Base-by-base conservation (phyloP, 257 asterid genomes). In the Nicotiana otophora region DNA sequence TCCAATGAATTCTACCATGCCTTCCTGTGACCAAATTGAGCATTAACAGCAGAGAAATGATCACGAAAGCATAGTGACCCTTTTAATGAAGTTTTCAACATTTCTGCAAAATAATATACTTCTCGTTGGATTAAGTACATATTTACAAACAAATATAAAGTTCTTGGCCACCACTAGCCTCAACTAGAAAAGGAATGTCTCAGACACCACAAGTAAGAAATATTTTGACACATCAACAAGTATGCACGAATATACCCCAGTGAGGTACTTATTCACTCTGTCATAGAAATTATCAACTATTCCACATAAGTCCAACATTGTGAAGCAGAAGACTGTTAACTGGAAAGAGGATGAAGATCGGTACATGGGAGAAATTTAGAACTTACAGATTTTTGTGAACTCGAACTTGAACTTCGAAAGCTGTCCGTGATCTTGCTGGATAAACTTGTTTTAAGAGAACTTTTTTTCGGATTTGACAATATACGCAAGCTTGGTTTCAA, bases 401-500 rank as follows among this genome's bases (percentile, higher is more conserved):
- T 89, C 42, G 98, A 88, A 89, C 91, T 86, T 51, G 98, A 86
- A 83, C 90, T 89, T 82, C 90, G 91, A 85, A 94, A 93, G 90
- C 90, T 92, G 70, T 87, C 89, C 84, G 92, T 81, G 72, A 91
- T 85, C 90, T 92, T 93, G 83, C 78, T 86, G 63, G 99, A 95
- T 82, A 93, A 82, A 81, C 95, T 94, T 75, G 97, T 7, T 88
- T 91, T 90, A 82, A 96, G 92, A 51, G 98, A 89, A 86, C 78
- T 82, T 75, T 79, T 89, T 62, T 87, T 88, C 28, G 92, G 80
- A 68, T 84, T 76, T 48, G 99, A 96, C 81, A 85, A 78, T 55
- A 94, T 94, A 23, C 99, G 97, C 88, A 96, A 90, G 94, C 99
- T 94, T 7, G 99, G 98, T 88, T 94, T 96, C 92, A 96, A 85